phyloP scores from a whole-genome alignment of 2,329 filamentous ascomycete species.

The Xylaria digitata region DNA sequence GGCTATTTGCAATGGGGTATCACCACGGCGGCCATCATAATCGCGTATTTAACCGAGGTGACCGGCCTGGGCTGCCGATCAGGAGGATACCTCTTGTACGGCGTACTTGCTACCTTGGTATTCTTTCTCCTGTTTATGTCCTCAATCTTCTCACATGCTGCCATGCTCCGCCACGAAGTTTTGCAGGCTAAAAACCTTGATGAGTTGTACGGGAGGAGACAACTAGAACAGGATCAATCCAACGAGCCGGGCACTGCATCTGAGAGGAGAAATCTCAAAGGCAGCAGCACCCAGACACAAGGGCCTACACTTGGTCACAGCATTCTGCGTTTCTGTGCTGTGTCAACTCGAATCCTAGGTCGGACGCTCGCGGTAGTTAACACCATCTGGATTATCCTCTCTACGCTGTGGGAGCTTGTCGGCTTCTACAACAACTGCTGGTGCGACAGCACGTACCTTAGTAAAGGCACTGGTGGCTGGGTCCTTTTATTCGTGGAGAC shows the following conservation, averaged over 20 bases:
- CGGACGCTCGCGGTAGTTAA: constrained; percentile 34
- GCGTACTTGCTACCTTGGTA: constrained; percentile 19
- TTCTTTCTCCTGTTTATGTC: constrained; percentile 37
- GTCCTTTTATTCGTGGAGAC: constrained; percentile 36
- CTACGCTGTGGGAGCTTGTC: constrained; percentile 39
- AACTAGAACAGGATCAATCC: not conserved
- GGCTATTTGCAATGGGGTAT: constrained; percentile 39
- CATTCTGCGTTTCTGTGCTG: constrained; percentile 31
- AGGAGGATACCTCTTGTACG: constrained; percentile 39
- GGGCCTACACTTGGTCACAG: constrained; percentile 4
- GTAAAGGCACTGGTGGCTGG: constrained; percentile 33
- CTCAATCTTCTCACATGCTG: constrained; percentile 37
- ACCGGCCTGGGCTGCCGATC: constrained; percentile 39
- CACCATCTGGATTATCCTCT: constrained; percentile 37
- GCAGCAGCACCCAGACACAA: not conserved
- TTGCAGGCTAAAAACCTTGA: constrained; percentile 1
- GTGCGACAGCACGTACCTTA: constrained; percentile 35
- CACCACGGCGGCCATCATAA: constrained; percentile 34
- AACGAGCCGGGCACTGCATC: not conserved
- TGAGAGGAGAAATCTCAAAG: not conserved
- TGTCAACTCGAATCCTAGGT: constrained; percentile 31
- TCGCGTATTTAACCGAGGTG: constrained; percentile 38
- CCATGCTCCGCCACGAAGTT: constrained; percentile 34
- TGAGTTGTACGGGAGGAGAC: not conserved
- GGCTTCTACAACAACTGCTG: constrained; percentile 44